A percentile compares a stretch with the other conserved stretches of the same genome.
Conservation (phyloP, 352 stramenopile species). For the Phytophthora niederhauseri region DNA sequence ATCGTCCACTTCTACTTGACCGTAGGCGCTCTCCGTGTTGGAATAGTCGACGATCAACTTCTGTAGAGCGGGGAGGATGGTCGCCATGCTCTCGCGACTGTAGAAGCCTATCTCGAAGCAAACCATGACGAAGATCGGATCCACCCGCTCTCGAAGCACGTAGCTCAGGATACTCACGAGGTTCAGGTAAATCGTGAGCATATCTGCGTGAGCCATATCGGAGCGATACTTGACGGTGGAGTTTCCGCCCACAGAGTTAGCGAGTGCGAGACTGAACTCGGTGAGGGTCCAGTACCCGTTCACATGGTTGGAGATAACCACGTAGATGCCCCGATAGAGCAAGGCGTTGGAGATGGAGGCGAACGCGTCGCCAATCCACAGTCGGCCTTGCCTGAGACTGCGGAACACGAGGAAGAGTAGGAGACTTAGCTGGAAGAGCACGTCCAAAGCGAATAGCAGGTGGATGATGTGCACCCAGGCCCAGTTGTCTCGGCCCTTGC, state of each 20-base stretch:
- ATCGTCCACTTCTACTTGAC: conserved; percentile 26
- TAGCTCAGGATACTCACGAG: conserved; percentile 38
- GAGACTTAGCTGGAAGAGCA: conserved; percentile 44
- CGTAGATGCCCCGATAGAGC: conserved; percentile 35
- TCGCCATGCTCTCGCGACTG: conserved; percentile 18
- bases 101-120: conserved; percentile 42
- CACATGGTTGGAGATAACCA: conserved; percentile 48
- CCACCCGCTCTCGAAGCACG: conserved; percentile 36
- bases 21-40: conserved; percentile 11
- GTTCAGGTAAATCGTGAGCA: conserved; percentile 49
- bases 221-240: conserved; percentile 19
- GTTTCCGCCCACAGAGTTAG: conserved; percentile 17
- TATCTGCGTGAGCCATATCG: conserved; percentile 36
- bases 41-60: conserved; percentile 19
- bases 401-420: conserved; percentile 45
- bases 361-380: conserved; percentile 61
- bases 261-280: conserved; percentile 40
- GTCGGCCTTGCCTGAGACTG: conserved; percentile 36
- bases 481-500: conserved; percentile 49
- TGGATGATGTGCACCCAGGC: conserved; percentile 58
- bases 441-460: conserved; percentile 47
- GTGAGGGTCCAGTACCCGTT: conserved; percentile 54
- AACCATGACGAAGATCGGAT: conserved; percentile 37
- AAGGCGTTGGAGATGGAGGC: conserved; percentile 47
- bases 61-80: conserved; percentile 26